Conservation (phyloP, 768 basidiomycete genomes). For the Rhizopogon sp. region DNA sequence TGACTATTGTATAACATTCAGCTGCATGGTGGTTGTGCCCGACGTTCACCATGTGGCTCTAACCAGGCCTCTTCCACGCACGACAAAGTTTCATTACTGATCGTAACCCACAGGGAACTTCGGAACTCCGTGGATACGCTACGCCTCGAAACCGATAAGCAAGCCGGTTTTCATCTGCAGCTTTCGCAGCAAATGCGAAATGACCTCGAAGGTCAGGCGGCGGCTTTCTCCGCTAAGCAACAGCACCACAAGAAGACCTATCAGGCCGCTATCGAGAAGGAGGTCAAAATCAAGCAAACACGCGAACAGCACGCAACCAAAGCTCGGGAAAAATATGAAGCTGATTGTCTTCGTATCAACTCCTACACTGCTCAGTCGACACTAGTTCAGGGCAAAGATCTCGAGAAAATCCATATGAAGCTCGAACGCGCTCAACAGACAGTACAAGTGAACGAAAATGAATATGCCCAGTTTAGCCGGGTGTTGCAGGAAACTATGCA, state of each 20-base stretch:
- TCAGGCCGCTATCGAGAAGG: conserved; percentile 80
- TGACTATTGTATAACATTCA: not conserved
- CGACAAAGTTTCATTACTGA: conserved; percentile 12
- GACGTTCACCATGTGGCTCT: not conserved
- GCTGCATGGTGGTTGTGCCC: not conserved
- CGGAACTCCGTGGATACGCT: conserved; percentile 77
- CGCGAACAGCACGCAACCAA: conserved; percentile 84
- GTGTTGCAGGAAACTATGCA: conserved; percentile 71
- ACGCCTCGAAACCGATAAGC: conserved; percentile 78
- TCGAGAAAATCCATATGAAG: conserved; percentile 85
- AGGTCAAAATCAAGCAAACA: conserved; percentile 83
- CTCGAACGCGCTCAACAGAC: conserved; percentile 87
- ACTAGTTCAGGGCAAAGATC: conserved; percentile 87
- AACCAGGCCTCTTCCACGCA: too few relatives aligned
- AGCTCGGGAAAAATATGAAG: conserved; percentile 90
- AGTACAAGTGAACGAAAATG: conserved; percentile 86
- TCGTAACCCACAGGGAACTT: conserved; percentile 55
- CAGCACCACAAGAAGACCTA: conserved; percentile 67
- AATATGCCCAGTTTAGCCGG: conserved; percentile 84
- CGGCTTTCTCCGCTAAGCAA: conserved; percentile 59
- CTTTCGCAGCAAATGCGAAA: conserved; percentile 72
- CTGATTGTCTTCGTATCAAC: conserved; percentile 90
- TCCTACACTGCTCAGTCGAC: conserved; percentile 89
- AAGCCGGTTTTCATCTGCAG: conserved; percentile 65
- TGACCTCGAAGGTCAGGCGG: conserved; percentile 66